Base-by-base conservation (phyloP, 2,329 filamentous ascomycete species). In the Scedosporium minutisporum region DNA sequence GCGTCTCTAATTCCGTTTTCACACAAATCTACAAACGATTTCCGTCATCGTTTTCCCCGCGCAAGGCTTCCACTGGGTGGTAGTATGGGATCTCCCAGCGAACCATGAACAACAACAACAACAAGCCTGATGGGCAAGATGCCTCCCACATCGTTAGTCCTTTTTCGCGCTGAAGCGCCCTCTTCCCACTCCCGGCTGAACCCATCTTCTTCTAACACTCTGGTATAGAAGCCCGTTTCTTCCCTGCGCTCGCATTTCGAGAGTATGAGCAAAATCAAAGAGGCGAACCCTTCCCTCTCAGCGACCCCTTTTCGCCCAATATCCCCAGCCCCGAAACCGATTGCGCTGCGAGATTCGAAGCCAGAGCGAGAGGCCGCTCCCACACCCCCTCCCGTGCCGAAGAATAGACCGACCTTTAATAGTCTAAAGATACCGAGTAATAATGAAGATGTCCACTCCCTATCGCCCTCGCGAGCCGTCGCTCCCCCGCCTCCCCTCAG, bases 171-270 rank as follows among this genome's bases (percentile, higher is more conserved):
- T 25, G 10, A 23, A 4, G 46, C 23, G 48, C 51, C 16, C 25
- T 18, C 12, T 27, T n/a, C 16, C 25, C n/a, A 12, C 4, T n/a
- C 38, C 14, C 16, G 4, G 4, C 21, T 2, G 25, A 53, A 21
- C 51, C 21, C 3, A 14, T 44, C 12, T n/a, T 16, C 10, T n/a
- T 2, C 60, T 61, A 61, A 61, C 60, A 6, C 29, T 33, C 6
- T 12, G 7, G 60, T 38, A 4, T 66, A 91, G 88, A 90, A 87
- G 77, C 89, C 91, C 27, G 90, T 95, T 60, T 95, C 90, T 60
- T 93, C 90, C 60, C 79, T 95, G 65, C 83, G 87, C 65, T 90
- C 89, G 66, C 87, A 89, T 69, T 95, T 93, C 73, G 90, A 95
- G 78, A 91, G 88, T 71, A 86, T 93, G 78, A 79, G 82, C 66